Percentiles rank a stretch among this genome's conserved stretches.
Evolutionary conservation across 1,139 yeast species (phyloP).

Genomic region (Yamadazyma membranifaciens): DNA sequence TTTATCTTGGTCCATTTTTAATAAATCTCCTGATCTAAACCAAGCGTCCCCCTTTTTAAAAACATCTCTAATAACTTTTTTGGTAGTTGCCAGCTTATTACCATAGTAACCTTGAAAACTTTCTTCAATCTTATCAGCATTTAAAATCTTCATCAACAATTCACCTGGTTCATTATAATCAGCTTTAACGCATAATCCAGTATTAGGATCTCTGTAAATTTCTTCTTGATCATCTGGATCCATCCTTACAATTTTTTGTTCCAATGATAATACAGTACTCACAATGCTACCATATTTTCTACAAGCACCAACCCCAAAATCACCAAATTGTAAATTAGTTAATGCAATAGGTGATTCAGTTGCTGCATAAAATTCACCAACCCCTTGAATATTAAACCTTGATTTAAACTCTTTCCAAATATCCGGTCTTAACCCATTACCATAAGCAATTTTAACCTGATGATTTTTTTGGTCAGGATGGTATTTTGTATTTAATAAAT

Average conservation of each 20-base stretch:
- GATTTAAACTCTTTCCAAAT: slow-evolving; percentile 81
- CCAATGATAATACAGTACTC: slow-evolving; percentile 50
- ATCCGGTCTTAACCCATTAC: slow-evolving; percentile 92
- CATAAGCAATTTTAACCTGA: slow-evolving; percentile 70
- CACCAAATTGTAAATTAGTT: slow-evolving; percentile 78
- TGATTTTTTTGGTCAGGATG: slow-evolving; percentile 71
- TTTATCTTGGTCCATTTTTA: slow-evolving; percentile 67
- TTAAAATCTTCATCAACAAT: slow-evolving; percentile 69
- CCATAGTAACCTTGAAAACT: slow-evolving; percentile 91
- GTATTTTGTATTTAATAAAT: slow-evolving; percentile 64
- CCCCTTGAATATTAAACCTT: slow-evolving; percentile 68
- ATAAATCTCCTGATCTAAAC: slow-evolving; percentile 85
- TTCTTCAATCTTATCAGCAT: slow-evolving; percentile 61
- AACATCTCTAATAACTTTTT: slow-evolving; percentile 71
- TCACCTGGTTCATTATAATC: slow-evolving; percentile 75
- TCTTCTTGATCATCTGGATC: slow-evolving; percentile 79
- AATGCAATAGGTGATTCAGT: slow-evolving; percentile 92
- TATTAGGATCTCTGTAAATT: slow-evolving; percentile 65
- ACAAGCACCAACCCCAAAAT: slow-evolving; percentile 86
- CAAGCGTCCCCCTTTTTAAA: slow-evolving; percentile 88
- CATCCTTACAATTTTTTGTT: slow-evolving; percentile 67
- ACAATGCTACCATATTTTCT: slow-evolving; percentile 75
- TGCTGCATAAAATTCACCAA: slow-evolving; percentile 93
- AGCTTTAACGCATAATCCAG: slow-evolving; percentile 54
- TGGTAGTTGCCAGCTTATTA: slow-evolving; percentile 72